Base-by-base conservation (phyloP, 345 rosid genomes). In the Populus nigra region DNA sequence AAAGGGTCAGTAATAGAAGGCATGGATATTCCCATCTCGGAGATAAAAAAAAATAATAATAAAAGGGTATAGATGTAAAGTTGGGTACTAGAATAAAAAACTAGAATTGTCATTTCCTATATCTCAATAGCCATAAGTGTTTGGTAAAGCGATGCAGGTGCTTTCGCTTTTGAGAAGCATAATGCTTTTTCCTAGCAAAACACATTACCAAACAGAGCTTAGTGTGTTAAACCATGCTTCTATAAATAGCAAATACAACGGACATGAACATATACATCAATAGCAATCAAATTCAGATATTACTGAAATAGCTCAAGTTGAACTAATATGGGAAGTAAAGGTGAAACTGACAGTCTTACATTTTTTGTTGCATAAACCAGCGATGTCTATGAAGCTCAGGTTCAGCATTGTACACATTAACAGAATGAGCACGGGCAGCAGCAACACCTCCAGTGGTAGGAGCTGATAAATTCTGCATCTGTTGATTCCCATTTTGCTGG, bases 401-500 rank as follows among this genome's bases (percentile, higher is more conserved):
- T 65, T 91, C 96, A 88, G 83, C 69, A 57, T 41, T 76, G 71
- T 29, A 76, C 25, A 76, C 25, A 78, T 76, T 77, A 70, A 49
- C 80, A 73, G 84, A 75, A 66, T 77, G 73, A 71, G 82, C 71
- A 78, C 62, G 75, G 68, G 83, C 77, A 70, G 68, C 70, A 74
- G 82, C 92, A 41, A 0, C 45, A 41, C 13, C 45, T 12, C 65
- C 76, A 63, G 39, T 76, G 1, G 50, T 31, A 74, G 72, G 69
- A 73, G 62, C 69, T 13, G 76, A 41, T 70, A 88, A 67, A 81
- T 84, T 85, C 83, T 90, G 94, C 91, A 90, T 71, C 83, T 88
- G 92, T 18, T 83, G 78, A 78, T 86, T 90, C 72, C 91, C 93
- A 84, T 92, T 90, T 72, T 83, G 93, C 82, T 90, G 94, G 72